Conservation (phyloP, 2,329 filamentous ascomycete species). For the Stromatinia cepivora region DNA sequence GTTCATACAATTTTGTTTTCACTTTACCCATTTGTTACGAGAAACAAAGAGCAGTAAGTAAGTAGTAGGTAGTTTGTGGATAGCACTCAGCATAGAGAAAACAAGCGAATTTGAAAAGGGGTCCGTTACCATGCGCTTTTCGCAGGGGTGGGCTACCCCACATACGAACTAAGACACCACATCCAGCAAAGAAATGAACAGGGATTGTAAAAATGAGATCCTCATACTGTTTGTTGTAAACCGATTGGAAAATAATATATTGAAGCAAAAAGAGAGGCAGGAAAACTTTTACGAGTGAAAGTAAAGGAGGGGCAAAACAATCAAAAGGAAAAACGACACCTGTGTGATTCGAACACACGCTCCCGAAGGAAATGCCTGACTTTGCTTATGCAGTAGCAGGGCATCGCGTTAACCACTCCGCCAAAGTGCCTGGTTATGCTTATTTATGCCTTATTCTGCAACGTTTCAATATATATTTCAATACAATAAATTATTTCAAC, state of each 20-base stretch:
- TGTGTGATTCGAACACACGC: conserved; percentile 21
- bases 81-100: too few species aligned
- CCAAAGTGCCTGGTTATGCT: conserved; percentile 4
- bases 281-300: background rate
- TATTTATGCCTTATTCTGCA: rapidly evolving
- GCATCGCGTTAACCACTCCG: conserved; percentile 22
- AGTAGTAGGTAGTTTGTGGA: background rate
- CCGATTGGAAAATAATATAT: too few species aligned
- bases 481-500: rapidly evolving
- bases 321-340: background rate
- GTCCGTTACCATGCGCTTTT: background rate
- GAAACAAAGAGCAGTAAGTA: background rate
- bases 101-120: conserved; percentile 17
- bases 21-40: background rate
- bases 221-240: too few species aligned
- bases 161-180: background rate
- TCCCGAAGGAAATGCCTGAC: conserved; percentile 21
- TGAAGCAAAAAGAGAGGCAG: background rate
- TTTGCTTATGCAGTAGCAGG: conserved; percentile 8
- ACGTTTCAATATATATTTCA: rapidly evolving
- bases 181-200: background rate
- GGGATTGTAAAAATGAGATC: background rate
- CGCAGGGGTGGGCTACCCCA: background rate
- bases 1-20: background rate
- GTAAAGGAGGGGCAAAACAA: rapidly evolving